These are phyloP conservation scores for Periconia macrospinosa DNA, from an alignment of 2,329 filamentous ascomycete genomes.

Conservation along the genomic window DNA sequence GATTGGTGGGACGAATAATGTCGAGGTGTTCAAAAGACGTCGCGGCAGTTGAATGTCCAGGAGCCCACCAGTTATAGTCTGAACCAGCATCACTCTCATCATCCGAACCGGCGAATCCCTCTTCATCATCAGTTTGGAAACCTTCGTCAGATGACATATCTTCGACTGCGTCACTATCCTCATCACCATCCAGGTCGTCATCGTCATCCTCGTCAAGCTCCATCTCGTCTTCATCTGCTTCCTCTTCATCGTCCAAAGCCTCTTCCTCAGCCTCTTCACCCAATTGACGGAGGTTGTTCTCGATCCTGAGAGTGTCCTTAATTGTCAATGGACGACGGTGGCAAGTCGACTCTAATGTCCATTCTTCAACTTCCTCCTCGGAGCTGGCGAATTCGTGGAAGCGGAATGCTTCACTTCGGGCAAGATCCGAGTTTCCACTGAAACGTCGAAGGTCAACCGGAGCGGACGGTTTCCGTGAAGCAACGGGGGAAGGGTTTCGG, in stretches of 20 bases:
- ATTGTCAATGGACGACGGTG: constrained; percentile 77
- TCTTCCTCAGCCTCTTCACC: constrained; percentile 92
- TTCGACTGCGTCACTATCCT: constrained; percentile 32
- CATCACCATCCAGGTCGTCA: constrained; percentile 46
- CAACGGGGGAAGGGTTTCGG: constrained; percentile 51
- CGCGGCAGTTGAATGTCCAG: constrained; percentile 53
- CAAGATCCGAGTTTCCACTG: constrained; percentile 44
- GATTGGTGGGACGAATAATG: constrained; percentile 50
- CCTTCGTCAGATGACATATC: constrained; percentile 60
- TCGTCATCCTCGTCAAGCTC: constrained; percentile 49
- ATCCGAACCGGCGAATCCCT: constrained; percentile 70
- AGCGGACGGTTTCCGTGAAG: constrained; percentile 42
- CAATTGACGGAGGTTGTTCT: constrained; percentile 82
- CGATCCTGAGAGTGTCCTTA: constrained; percentile 84
- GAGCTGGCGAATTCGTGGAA: constrained; percentile 95
- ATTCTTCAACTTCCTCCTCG: constrained; percentile 84
- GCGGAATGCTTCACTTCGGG: constrained; percentile 57
- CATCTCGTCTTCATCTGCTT: constrained; percentile 50
- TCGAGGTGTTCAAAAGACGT: constrained; percentile 54
- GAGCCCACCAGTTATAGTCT: constrained; percentile 68
- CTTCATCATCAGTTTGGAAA: constrained; percentile 80
- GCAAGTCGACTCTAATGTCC: constrained; percentile 74
- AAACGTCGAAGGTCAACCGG: constrained; percentile 37
- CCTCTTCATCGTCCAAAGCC: constrained; percentile 66
- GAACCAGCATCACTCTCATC: constrained; percentile 66